phyloP scores from a whole-genome alignment of 202 grass and related monocot species.

The Setaria italica region DNA sequence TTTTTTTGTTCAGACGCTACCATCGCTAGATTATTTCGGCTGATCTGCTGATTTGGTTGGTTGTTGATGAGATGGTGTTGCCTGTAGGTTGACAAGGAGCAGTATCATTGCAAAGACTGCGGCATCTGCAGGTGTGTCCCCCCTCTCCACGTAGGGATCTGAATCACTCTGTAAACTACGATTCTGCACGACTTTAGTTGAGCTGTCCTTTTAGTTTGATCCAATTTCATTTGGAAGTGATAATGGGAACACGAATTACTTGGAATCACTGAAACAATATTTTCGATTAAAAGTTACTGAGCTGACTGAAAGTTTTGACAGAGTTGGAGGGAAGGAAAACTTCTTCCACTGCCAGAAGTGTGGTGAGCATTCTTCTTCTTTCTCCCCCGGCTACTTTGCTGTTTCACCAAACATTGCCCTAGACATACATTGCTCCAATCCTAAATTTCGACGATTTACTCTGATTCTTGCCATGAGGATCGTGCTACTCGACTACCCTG shows the following conservation, averaged over 20 bases:
- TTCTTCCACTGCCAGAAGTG: conserved; percentile 94
- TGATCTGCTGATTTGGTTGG: neutral
- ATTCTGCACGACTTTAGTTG: too few species aligned
- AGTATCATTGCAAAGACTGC: conserved; percentile 81
- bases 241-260: neutral
- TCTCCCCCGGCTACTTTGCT: too few species aligned
- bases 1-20: neutral
- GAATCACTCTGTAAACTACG: neutral
- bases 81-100: conserved; percentile 70
- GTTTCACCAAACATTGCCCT: too few species aligned
- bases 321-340: conserved; percentile 81
- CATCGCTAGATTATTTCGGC: neutral
- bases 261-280: neutral
- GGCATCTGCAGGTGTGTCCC: conserved; percentile 82
- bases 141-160: neutral
- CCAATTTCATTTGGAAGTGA: neutral
- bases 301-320: conserved; percentile 45
- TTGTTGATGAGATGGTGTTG: conserved; percentile 4
- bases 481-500: conserved; percentile 74
- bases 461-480: conserved; percentile 48
- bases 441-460: neutral
- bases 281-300: neutral
- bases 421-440: too few species aligned
- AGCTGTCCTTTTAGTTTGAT: neutral
- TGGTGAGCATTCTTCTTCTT: conserved; percentile 49